Evolutionary conservation across 257 asterid species (phyloP).

Genomic region (Dorcoceras hygrometricum): DNA sequence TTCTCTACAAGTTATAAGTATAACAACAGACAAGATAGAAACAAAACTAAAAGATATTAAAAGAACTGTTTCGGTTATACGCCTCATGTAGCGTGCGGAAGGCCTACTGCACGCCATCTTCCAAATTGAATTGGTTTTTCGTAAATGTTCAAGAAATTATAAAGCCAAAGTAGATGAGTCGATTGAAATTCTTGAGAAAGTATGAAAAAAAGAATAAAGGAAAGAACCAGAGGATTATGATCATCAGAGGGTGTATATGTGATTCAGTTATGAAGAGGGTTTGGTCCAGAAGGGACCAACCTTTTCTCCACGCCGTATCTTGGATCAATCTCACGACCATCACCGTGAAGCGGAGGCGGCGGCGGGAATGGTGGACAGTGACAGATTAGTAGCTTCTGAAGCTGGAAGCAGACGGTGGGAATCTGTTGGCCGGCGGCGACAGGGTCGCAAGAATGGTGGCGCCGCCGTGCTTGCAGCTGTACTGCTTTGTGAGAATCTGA

Average conservation of each 20-base stretch:
- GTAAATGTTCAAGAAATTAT: background rate
- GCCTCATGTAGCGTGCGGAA: slow-evolving; percentile 28
- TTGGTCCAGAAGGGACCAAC: slow-evolving; percentile 88
- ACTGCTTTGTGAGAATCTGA: slow-evolving; percentile 23
- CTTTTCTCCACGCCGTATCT: slow-evolving; percentile 76
- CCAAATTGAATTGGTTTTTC: background rate
- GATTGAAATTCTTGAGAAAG: background rate
- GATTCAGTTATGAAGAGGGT: slow-evolving; percentile 79
- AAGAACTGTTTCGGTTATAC: slow-evolving; percentile 19
- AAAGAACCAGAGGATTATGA: background rate
- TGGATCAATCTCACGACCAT: slow-evolving; percentile 57
- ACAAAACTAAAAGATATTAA: slow-evolving; percentile 21
- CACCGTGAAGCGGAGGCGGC: slow-evolving; percentile 22
- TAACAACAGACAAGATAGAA: slow-evolving; percentile 21
- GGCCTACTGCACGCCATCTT: slow-evolving; percentile 24
- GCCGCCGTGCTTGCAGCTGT: slow-evolving; percentile 21
- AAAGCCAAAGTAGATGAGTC: background rate
- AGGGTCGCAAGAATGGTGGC: slow-evolving; percentile 33
- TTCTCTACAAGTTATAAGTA: slow-evolving; percentile 19
- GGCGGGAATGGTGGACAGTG: slow-evolving; percentile 52
- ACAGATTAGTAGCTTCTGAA: slow-evolving; percentile 40
- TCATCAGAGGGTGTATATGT: background rate
- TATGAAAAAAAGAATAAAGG: background rate
- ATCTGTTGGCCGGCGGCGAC: slow-evolving; percentile 28
- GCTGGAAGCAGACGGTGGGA: slow-evolving; percentile 36